Base-by-base conservation (phyloP, 2,329 filamentous ascomycete species). In the Aspergillus ochraceus region DNA sequence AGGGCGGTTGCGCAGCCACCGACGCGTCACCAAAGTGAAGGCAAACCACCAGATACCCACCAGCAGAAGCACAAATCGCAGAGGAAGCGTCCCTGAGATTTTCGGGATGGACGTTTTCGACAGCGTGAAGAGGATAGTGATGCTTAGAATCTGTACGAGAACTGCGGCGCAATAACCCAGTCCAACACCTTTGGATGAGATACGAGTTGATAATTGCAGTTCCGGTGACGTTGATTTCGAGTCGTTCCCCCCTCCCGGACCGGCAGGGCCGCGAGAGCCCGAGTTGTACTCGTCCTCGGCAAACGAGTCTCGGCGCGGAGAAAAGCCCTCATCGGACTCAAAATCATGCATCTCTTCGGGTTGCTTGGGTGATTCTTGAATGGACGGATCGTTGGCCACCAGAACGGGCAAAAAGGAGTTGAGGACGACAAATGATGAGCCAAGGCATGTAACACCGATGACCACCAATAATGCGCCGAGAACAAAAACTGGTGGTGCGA, bases 331-430 rank as follows among this genome's bases (percentile, higher is more conserved):
- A 10, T 60, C 49, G 8, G 57, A 47, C 24, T 69, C 46, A 19
- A 72, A 57, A 29, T 61, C 57, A 6, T 71, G 68, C 45, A 74
- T 54, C 49, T 74, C 66, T 2, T 49, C 58, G 1, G 71, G 60
- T 42, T 63, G 45, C 32, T 67, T 61, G n/a, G 32, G 17, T 1
- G 63, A 57, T 17, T 70, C 71, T 56, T 75, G 75, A 12, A 83
- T 71, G 0, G 77, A 79, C 1, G 90, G 87, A 72, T 97, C 91
- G 69, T 95, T 88, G 49, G 92, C 85, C 58, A 97, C 93, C 2
- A 97, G 83, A 3, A 97, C 81, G 0, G 93, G 93, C 26, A 97
- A 81, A 68, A 96, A 97, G 0, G 92, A 96, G 76, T 97, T 97
- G 26, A 97, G 80, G 5, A 97, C 83, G 3, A 97, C 93, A 71